A percentile compares a stretch with the other conserved stretches of the same genome.
These are phyloP conservation scores for Didymella keratinophila DNA, from an alignment of 2,329 filamentous ascomycete genomes.

Conservation along the genomic window DNA sequence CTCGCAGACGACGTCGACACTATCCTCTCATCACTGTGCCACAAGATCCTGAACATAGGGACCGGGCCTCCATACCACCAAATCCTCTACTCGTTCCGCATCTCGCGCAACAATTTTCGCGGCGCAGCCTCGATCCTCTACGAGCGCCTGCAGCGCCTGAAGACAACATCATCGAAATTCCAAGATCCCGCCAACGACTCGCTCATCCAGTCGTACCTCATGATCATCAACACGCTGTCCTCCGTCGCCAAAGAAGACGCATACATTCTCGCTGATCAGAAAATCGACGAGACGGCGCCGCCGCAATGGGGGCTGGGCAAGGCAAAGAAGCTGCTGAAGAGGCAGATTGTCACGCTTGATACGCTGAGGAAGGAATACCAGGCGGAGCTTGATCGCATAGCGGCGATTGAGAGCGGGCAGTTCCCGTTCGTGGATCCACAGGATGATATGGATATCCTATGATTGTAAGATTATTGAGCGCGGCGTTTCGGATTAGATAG, in stretches of 20 bases:
- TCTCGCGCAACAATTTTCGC: slow-evolving; percentile 84
- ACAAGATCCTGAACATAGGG: slow-evolving; percentile 70
- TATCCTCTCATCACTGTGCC: slow-evolving; percentile 75
- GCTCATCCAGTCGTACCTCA: slow-evolving; percentile 78
- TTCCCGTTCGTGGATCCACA: slow-evolving; percentile 71
- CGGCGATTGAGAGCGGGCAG: slow-evolving; percentile 85
- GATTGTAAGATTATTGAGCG: slow-evolving; percentile 32
- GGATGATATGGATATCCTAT: slow-evolving; percentile 51
- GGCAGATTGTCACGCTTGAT: slow-evolving; percentile 82
- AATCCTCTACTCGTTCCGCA: slow-evolving; percentile 89
- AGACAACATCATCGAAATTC: slow-evolving; percentile 49
- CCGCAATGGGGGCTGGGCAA: slow-evolving; percentile 43
- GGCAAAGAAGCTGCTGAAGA: slow-evolving; percentile 59
- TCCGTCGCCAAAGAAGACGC: slow-evolving; percentile 83
- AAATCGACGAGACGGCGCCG: slow-evolving; percentile 51
- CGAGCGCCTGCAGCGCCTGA: slow-evolving; percentile 62
- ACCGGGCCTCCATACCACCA: slow-evolving; percentile 77
- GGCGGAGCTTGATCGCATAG: slow-evolving; percentile 85
- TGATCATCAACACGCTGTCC: slow-evolving; percentile 90
- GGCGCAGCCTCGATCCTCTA: slow-evolving; percentile 70
- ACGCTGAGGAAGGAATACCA: slow-evolving; percentile 91
- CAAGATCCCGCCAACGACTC: slow-evolving; percentile 61
- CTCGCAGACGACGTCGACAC: slow-evolving; percentile 81
- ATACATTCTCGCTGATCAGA: slow-evolving; percentile 72
- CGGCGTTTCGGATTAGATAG: slow-evolving; percentile 30